Evolutionary conservation across 306 rosid species (phyloP).

Genomic region (Quercus robur): DNA sequence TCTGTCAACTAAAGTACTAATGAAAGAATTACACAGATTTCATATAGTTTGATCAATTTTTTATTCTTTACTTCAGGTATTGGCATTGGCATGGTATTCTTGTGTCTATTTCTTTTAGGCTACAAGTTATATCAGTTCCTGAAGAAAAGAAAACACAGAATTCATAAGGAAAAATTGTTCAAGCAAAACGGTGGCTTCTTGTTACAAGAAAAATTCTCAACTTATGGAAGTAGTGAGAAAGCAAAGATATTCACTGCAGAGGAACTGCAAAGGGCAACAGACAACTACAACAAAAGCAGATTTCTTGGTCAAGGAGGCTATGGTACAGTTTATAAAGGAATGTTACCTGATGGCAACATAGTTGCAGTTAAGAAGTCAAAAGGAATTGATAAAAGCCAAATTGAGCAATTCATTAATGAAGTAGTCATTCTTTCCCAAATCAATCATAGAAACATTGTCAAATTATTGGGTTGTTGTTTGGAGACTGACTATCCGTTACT

Average conservation of each 20-base stretch:
- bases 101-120: neutral
- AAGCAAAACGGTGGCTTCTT: slow-evolving; percentile 33
- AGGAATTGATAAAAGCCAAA: neutral
- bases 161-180: slow-evolving; percentile 4
- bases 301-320: slow-evolving; percentile 31
- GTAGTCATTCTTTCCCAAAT: slow-evolving; percentile 28
- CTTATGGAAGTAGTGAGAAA: neutral
- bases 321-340: slow-evolving; percentile 14
- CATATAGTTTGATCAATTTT: neutral
- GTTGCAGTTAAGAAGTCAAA: slow-evolving; percentile 31
- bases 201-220: slow-evolving; percentile 13
- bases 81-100: neutral
- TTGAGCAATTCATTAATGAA: slow-evolving; percentile 32
- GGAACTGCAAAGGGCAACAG: slow-evolving; percentile 33
- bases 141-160: neutral
- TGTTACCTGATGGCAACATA: slow-evolving; percentile 35
- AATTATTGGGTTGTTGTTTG: slow-evolving; percentile 14
- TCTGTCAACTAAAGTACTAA: too few species aligned
- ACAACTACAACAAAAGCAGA: slow-evolving; percentile 13
- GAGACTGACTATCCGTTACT: slow-evolving; percentile 2
- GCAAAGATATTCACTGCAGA: slow-evolving; percentile 23
- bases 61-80: neutral
- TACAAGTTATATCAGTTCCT: neutral
- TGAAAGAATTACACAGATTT: neutral
- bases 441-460: slow-evolving; percentile 33